Evolutionary conservation across 495 filamentous ascomycete species (phyloP).

Genomic region (Xylaria bambusicola): DNA sequence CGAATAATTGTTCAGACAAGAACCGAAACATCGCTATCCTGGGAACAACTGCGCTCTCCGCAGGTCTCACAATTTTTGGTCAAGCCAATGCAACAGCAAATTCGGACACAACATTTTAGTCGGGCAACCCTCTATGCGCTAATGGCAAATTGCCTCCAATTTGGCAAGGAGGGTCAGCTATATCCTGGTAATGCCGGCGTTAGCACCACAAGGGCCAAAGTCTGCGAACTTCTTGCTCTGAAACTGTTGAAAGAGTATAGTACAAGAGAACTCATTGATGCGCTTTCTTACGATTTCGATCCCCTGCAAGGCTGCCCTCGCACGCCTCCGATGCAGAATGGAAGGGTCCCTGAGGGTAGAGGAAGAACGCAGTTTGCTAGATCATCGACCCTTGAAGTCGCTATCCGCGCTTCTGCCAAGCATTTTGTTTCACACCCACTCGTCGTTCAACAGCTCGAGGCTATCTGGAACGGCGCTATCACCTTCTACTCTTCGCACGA

Average conservation of each 20-base stretch:
- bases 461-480: constrained; percentile 92
- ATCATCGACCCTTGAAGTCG: constrained; percentile 86
- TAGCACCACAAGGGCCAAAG: constrained; percentile 77
- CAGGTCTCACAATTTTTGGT: constrained; percentile 94
- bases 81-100: constrained; percentile 86
- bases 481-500: constrained; percentile 88
- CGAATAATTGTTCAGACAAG: constrained; percentile 76
- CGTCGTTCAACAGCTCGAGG: constrained; percentile 88
- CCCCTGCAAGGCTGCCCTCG: constrained; percentile 76
- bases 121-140: constrained; percentile 84
- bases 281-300: constrained; percentile 90
- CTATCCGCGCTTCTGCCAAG: constrained; percentile 87
- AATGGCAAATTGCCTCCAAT: constrained; percentile 91
- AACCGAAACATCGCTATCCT: constrained; percentile 90
- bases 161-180: constrained; percentile 78
- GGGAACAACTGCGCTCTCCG: constrained; percentile 91
- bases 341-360: constrained; percentile 28
- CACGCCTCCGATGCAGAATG: constrained; percentile 43
- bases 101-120: constrained; percentile 75
- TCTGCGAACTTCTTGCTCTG: constrained; percentile 90
- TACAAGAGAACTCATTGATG: constrained; percentile 86
- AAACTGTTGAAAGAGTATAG: constrained; percentile 86
- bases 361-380: constrained; percentile 59
- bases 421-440: constrained; percentile 86
- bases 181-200: constrained; percentile 82